Percentiles rank a stretch among this genome's conserved stretches.
These are phyloP conservation scores for Chaetomium sp. DNA, from an alignment of 2,329 filamentous ascomycete genomes.

Conservation along the genomic window DNA sequence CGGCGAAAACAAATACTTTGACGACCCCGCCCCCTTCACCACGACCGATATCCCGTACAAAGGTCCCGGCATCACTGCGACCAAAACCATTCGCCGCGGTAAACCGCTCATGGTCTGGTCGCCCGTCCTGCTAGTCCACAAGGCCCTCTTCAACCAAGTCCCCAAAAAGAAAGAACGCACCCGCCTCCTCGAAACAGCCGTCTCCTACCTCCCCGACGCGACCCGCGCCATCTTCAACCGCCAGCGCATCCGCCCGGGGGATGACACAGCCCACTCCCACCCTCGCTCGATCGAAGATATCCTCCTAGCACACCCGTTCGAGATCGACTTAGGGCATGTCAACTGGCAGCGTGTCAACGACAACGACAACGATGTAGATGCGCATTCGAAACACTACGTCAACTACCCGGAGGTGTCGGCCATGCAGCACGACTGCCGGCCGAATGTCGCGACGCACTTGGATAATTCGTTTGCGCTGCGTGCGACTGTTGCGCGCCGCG, in stretches of 20 bases:
- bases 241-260: conserved; percentile 12
- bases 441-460: conserved; percentile 33
- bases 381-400: conserved; percentile 20
- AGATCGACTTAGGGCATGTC: conserved; percentile 21
- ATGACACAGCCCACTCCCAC: conserved; percentile 2
- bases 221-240: conserved; percentile 20
- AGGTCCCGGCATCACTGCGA: conserved; percentile 21
- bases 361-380: too few relatives aligned
- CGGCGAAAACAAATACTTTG: conserved; percentile 15
- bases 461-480: conserved; percentile 29
- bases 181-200: conserved; percentile 21
- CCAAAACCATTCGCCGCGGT: conserved; percentile 20
- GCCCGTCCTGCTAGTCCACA: conserved; percentile 24
- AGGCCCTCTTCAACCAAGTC: conserved; percentile 18
- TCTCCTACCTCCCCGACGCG: conserved; percentile 21
- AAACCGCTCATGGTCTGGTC: conserved; percentile 20
- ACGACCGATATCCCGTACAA: conserved; percentile 16
- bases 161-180: conserved; percentile 14
- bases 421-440: conserved; percentile 37
- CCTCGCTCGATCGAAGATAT: conserved; percentile 19
- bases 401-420: conserved; percentile 32
- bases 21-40: conserved; percentile 10
- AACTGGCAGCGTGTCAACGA: conserved; percentile 8
- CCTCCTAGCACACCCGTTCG: conserved; percentile 22
- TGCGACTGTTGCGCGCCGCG: conserved; percentile 30